Evolutionary conservation across 148 eudicot genomes (phyloP).

Genomic region (Amaranthus hypochondriacus): DNA sequence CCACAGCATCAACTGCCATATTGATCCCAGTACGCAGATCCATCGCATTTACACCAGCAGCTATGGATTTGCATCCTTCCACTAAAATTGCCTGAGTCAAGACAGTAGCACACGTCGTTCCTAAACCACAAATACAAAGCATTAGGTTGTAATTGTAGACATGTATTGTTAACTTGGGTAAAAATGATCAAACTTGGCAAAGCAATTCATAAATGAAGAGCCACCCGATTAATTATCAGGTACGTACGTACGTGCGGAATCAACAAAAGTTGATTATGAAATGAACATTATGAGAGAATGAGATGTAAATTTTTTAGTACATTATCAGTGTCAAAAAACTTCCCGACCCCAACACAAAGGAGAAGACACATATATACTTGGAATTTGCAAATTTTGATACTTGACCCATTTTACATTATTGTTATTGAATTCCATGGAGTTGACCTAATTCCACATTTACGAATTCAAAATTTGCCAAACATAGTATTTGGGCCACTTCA

Average conservation of each 20-base stretch:
- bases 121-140: conserved; percentile 33
- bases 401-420: too few species aligned
- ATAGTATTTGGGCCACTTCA: too few species aligned
- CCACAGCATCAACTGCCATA: conserved; percentile 85
- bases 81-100: conserved; percentile 82
- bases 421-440: too few species aligned
- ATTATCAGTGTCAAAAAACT: background rate
- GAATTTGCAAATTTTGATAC: too few species aligned
- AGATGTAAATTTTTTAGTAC: background rate
- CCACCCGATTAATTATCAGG: background rate
- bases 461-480: too few species aligned
- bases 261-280: background rate
- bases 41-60: conserved; percentile 89
- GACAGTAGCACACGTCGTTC: conserved; percentile 98
- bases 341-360: background rate
- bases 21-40: conserved; percentile 89
- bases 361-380: too few species aligned
- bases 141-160: conserved; percentile 5
- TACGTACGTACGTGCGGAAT: background rate
- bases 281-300: conserved; percentile 5
- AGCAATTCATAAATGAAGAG: background rate
- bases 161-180: background rate
- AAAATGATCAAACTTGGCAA: background rate
- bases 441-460: too few species aligned
- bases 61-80: conserved; percentile 93